Base-by-base conservation (phyloP, 495 filamentous ascomycete genomes). In the Talaromyces liani region DNA sequence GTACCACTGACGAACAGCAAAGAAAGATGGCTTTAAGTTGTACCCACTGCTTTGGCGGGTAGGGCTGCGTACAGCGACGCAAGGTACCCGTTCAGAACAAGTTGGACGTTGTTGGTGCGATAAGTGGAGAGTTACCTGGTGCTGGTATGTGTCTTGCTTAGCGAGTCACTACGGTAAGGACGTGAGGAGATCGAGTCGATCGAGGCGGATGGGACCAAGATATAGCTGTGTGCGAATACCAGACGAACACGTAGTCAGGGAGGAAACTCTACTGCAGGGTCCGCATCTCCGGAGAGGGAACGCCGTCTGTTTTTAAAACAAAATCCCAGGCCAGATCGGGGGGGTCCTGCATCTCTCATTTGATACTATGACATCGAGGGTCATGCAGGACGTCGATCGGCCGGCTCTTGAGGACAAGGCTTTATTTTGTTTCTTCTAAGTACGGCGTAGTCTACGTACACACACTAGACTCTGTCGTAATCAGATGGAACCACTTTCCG, bases 341-440 rank as follows among this genome's bases (percentile, higher is more conserved):
- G 67, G 65, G 66, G 73, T 81, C 68, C 75, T 71, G 71, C 74
- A 73, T 68, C 75, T 80, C 78, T 76, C 80, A 84, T 82, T 83
- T 81, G 81, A 76, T 79, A 74, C 77, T 51, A 75, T 76, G 75
- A 73, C 69, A 72, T 71, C 72, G 72, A 71, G 69, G 74, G 77
- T 80, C 79, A 79, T 80, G 78, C 78, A 79, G 73, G 72, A 51
- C 29, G 63, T 63, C 65, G 65, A 66, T 66, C 65, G 60, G 60
- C 47, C 33, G 33, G 27, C 27, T 56, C 53, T 31, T 25, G 41
- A 41, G 49, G 39, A 65, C 64, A 41, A 65, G 64, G 47, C 64
- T 65, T 51, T 62, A 34, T 61, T 41, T 24, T 31, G 29, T 31
- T 56, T 56, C 14, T 24, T 31, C 29, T 31, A 31, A 12, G 18